These are phyloP conservation scores for Calonectria fujianensis DNA, from an alignment of 2,329 filamentous ascomycete genomes.

Conservation along the genomic window DNA sequence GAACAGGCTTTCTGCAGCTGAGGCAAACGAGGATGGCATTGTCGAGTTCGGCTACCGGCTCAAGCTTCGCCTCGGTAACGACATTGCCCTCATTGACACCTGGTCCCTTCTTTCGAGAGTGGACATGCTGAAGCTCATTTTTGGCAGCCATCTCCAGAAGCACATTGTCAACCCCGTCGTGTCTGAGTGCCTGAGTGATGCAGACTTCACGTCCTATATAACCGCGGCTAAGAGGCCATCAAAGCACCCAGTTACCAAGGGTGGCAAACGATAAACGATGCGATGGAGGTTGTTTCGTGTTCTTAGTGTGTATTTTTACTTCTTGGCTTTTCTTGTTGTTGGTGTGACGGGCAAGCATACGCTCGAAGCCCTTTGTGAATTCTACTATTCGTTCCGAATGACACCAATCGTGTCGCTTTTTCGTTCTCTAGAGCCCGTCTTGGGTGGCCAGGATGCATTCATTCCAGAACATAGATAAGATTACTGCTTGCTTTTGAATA, in stretches of 20 bases:
- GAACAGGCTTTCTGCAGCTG: constrained; percentile 64
- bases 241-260: constrained; percentile 18
- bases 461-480: constrained; percentile 34
- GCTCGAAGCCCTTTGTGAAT: neutral
- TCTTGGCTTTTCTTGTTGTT: neutral
- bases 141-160: constrained; percentile 66
- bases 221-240: constrained; percentile 6
- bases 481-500: constrained; percentile 30
- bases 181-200: constrained; percentile 62
- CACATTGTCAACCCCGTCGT: constrained; percentile 63
- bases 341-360: constrained; percentile 22
- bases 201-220: constrained; percentile 54
- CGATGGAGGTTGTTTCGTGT: neutral
- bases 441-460: constrained; percentile 10
- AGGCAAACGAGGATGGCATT: constrained; percentile 64
- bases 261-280: constrained; percentile 31
- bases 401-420: neutral
- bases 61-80: constrained; percentile 69
- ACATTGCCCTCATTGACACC: constrained; percentile 67
- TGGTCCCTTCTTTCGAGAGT: constrained; percentile 71
- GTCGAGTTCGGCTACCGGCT: constrained; percentile 72
- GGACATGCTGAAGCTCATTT: constrained; percentile 68
- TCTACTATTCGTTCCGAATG: neutral
- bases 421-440: constrained; percentile 10
- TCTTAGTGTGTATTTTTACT: neutral